Percentiles rank a stretch among this genome's conserved stretches.
Conservation (phyloP, 139 green algal species). For the Dunaliella primolecta region DNA sequence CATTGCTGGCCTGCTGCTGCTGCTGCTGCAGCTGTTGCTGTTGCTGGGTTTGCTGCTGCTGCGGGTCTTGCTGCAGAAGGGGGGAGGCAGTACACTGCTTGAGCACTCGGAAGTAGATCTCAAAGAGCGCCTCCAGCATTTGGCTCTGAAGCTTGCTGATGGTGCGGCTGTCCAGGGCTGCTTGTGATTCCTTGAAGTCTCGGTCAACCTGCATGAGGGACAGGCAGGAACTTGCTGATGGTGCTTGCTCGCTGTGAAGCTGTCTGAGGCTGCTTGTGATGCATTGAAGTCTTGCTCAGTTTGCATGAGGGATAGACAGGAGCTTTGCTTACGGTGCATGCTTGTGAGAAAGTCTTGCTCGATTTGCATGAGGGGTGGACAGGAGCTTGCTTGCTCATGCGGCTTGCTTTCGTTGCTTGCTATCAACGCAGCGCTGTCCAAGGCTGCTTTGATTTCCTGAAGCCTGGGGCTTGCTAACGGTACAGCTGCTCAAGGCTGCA, state of each 20-base stretch:
- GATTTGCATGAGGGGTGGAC: too few relatives aligned
- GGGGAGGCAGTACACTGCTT: conserved; percentile 57
- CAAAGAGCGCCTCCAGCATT: conserved; percentile 75
- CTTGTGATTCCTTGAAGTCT: conserved; percentile 62
- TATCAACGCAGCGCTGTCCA: too few relatives aligned
- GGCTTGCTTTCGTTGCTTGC: too few relatives aligned
- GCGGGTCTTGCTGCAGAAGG: neutral
- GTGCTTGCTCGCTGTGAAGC: too few relatives aligned
- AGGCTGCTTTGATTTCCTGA: too few relatives aligned
- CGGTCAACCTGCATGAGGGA: conserved; percentile 32
- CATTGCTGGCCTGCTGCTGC: too few relatives aligned
- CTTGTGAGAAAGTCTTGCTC: neutral
- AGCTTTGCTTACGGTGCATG: too few relatives aligned
- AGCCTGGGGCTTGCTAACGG: too few relatives aligned
- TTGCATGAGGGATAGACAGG: too few relatives aligned
- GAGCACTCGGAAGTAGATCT: conserved; percentile 56
- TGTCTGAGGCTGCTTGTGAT: conserved; percentile 20
- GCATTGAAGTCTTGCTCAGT: conserved; percentile 23
- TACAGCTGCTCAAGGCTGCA: too few relatives aligned
- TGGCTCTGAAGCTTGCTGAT: conserved; percentile 38
- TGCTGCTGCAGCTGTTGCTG: neutral
- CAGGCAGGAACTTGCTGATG: too few relatives aligned
- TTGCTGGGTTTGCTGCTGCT: conserved; percentile 4
- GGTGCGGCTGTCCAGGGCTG: conserved; percentile 28
- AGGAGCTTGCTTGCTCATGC: too few relatives aligned